Base-by-base conservation (phyloP, 495 filamentous ascomycete species). In the Astrothelium subdiscretum region DNA sequence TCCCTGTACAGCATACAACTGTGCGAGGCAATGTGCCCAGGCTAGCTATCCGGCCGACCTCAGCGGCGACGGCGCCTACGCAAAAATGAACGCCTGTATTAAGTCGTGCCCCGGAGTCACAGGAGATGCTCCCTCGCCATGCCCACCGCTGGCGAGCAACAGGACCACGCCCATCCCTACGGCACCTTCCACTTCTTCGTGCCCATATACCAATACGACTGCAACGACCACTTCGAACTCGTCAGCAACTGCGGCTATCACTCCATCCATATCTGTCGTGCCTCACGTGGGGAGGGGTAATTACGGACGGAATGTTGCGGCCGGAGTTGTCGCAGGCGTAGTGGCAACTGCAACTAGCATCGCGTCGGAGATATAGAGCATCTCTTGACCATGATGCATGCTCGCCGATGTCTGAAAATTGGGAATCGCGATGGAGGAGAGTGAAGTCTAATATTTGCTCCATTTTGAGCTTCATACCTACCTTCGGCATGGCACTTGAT, bases 1-100 rank as follows among this genome's bases (percentile, higher is more conserved):
- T 18, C 69, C 69, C 4, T 71, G 69, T 60, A 40, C 58, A 5
- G 57, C 64, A 1, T 71, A 67, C 57, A 58, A 64, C 32, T 71
- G 69, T 59, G 69, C 63, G 4, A 35, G 69, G 26, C 29, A 65
- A 4, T 71, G 69, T 59, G 65, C 58, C 22, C 42, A 65, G 38
- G 51, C 59, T 8, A 27, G 32, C 52, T 71, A 63, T 62, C 67
- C 66, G 35, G 31, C 35, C n/a, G 59, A 64, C 57, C 42, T 61
- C 27, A 58, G 22, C 24, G 60, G 66, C 35, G 31, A 32, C 12
- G 35, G 32, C 57, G 67, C 64, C 1, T 59, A 63, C 22, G 38
- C 52, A 8, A 54, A 31, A 12, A 67, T 63, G 44, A 51, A 57
- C 27, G 31, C 26, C 15, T 69, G 69, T 54, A 64, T 65, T 2